These are phyloP conservation scores for Skeletonema grethae DNA, from an alignment of 108 stramenopile genomes.

Conservation along the genomic window DNA sequence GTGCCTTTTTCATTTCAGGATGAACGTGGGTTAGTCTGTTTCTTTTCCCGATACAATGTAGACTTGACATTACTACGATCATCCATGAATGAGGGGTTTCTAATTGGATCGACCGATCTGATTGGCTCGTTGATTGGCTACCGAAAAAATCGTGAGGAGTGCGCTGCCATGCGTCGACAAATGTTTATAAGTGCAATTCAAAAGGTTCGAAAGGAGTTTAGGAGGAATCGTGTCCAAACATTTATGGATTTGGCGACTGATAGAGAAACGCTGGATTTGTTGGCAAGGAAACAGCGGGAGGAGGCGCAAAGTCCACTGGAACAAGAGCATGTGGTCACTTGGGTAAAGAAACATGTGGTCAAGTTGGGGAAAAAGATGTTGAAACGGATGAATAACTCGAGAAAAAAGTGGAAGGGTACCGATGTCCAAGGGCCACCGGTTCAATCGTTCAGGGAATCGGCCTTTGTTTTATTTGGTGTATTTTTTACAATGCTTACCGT, in stretches of 20 bases:
- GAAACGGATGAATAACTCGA: conserved; percentile 14
- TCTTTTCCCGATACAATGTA: conserved; percentile 23
- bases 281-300: not conserved
- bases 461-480: conserved; percentile 1
- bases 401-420: conserved; percentile 23
- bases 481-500: conserved; percentile 31
- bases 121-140: conserved; percentile 40
- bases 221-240: not conserved
- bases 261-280: not conserved
- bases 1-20: conserved; percentile 30
- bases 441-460: conserved; percentile 10
- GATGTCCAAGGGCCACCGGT: conserved; percentile 17
- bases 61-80: conserved; percentile 10
- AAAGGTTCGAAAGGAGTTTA: conserved; percentile 10
- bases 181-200: conserved; percentile 11
- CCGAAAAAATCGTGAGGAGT: conserved; percentile 20
- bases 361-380: not conserved
- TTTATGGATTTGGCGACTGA: not conserved
- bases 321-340: not conserved
- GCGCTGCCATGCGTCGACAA: conserved; percentile 2
- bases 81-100: conserved; percentile 26
- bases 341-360: not conserved
- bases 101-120: conserved; percentile 17
- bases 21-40: conserved; percentile 35
- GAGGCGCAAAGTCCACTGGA: not conserved